Evolutionary conservation across 345 rosid genomes (phyloP), one percentile per base, ranked within the genome.

Genomic region (Eucalyptus leucophloia): DNA sequence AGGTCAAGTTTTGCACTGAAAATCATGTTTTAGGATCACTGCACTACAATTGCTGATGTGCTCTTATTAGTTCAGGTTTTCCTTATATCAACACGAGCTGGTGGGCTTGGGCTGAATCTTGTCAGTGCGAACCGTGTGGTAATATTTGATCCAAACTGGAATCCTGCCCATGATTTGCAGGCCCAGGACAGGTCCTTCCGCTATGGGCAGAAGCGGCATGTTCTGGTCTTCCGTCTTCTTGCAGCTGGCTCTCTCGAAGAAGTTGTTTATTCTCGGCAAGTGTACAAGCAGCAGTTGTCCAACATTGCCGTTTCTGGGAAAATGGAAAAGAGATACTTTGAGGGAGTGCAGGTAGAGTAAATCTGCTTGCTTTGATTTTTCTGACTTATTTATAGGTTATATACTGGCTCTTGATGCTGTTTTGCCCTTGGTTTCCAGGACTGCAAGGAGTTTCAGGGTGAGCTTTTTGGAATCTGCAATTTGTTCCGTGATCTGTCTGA

Each of bases 241-340:
- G 98, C 98, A 56, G 99, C 99, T 90, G 99, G 99, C 87, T 97
- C 99, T 65, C 95, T 98, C 26, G 99, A 98, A 91, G 99, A 98
- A 77, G 94, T 97, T 87, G 92, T 97, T 72, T 97, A 98, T 91
- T 92, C 98, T 51, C 97, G 99, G 90, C 98, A 98, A 90, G 95
- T 98, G 86, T 98, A 98, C 93, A 98, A 98, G 88, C 99, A 98
- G 90, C 99, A 98, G 95, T 93, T 97, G 60, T 96, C 99, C 15
- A 98, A 97, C 92, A 98, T 98, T 87, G 99, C 98, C n/a, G 95
- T 98, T 85, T 91, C 98, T 1, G 99, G 99, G 77, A 98, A 98
- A 92, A 96, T 96, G 96, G 99, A 98, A 92, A 95, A 95, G 51
- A 93, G 98, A 88, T 97, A 96, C 91, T 98, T 97, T 90, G 99